phyloP scores from a whole-genome alignment of 805 yeast species.

The Candida ipomoeae region DNA sequence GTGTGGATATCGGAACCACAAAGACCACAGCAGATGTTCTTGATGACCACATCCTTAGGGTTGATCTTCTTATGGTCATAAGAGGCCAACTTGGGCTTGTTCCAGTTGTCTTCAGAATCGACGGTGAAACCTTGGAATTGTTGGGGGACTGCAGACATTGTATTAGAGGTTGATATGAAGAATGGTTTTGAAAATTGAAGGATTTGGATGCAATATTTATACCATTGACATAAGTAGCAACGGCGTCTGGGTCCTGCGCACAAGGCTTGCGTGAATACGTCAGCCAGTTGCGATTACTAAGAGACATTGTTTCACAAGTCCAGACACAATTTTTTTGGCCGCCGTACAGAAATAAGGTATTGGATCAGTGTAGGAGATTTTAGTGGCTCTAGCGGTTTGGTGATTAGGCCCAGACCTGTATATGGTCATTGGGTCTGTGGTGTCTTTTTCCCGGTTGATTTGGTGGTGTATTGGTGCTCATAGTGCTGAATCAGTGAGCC shows the following conservation, averaged over 20 bases:
- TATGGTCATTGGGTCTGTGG: not conserved
- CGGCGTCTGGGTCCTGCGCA: not conserved
- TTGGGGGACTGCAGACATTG: conserved; percentile 36
- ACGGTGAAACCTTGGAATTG: conserved; percentile 62
- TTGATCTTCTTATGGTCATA: conserved; percentile 44
- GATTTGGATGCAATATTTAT: not conserved
- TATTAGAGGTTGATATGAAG: not conserved
- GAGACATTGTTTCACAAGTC: not conserved
- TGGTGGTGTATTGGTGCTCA: not conserved
- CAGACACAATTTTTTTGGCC: not conserved
- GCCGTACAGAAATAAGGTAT: too few relatives aligned
- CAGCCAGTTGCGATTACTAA: not conserved
- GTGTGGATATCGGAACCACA: conserved; percentile 20
- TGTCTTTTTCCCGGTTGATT: not conserved
- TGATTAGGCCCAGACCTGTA: too few relatives aligned
- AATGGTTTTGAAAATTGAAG: not conserved
- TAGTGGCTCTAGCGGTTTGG: too few relatives aligned
- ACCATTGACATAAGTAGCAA: not conserved
- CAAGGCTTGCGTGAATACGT: not conserved
- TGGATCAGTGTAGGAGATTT: too few relatives aligned
- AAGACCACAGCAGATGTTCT: conserved; percentile 23
- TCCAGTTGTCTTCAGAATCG: conserved; percentile 48
- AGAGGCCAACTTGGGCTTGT: conserved; percentile 47
- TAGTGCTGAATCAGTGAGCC: not conserved
- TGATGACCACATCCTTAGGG: conserved; percentile 23